Evolutionary conservation across 2,329 filamentous ascomycete species (phyloP).

Genomic region (Calycina herbarum): DNA sequence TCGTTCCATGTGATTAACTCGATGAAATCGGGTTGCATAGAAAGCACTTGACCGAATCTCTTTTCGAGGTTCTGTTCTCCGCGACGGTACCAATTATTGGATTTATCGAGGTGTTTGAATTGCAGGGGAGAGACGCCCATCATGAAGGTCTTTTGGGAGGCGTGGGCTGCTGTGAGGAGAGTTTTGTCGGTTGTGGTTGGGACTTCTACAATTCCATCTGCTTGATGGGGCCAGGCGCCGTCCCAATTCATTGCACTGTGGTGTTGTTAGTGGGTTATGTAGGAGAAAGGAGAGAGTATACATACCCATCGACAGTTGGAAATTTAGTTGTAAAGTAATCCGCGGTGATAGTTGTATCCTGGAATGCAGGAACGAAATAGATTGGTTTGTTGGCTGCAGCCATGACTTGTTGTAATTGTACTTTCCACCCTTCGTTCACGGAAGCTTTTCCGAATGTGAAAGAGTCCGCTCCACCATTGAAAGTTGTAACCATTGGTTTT

Average conservation of each 20-base stretch:
- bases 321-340: slow-evolving; percentile 10
- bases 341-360: slow-evolving; percentile 27
- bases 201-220: slow-evolving; percentile 32
- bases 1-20: slow-evolving; percentile 46
- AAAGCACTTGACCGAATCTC: slow-evolving; percentile 36
- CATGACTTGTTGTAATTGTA: slow-evolving; percentile 28
- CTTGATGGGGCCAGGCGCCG: slow-evolving; percentile 37
- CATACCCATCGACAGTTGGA: background rate
- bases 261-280: background rate
- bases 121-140: slow-evolving; percentile 42
- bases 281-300: background rate
- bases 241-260: slow-evolving; percentile 38
- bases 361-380: slow-evolving; percentile 38
- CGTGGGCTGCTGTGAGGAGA: slow-evolving; percentile 35
- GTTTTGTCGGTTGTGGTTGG: slow-evolving; percentile 34
- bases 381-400: slow-evolving; percentile 32
- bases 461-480: slow-evolving; percentile 23
- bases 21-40: slow-evolving; percentile 40
- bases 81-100: slow-evolving; percentile 39
- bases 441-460: slow-evolving; percentile 29
- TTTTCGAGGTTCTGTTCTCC: slow-evolving; percentile 41
- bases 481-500: slow-evolving; percentile 36
- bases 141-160: slow-evolving; percentile 40
- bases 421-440: slow-evolving; percentile 32
- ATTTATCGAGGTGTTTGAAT: slow-evolving; percentile 40